Conservation (phyloP, 352 stramenopile species). For the Pythium aristosporum region DNA sequence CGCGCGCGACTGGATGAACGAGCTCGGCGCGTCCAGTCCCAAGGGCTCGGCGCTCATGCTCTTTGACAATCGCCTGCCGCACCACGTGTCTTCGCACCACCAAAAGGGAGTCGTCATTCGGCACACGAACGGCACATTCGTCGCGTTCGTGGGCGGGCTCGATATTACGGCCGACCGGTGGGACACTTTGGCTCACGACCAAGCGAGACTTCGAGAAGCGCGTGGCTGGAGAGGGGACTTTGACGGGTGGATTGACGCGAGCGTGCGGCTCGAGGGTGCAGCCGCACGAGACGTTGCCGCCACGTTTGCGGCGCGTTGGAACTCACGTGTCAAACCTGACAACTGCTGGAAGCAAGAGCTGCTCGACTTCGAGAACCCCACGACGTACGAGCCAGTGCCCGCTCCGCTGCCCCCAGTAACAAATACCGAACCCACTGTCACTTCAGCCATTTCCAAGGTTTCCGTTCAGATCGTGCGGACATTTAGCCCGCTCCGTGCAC, state of each 20-base stretch:
- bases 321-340: slow-evolving; percentile 28
- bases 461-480: slow-evolving; percentile 38
- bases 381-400: slow-evolving; percentile 42
- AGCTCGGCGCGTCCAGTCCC: slow-evolving; percentile 9
- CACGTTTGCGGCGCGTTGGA: slow-evolving; percentile 64
- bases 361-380: slow-evolving; percentile 22
- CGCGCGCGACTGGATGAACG: slow-evolving; percentile 62
- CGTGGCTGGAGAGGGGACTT: slow-evolving; percentile 30
- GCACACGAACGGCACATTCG: slow-evolving; percentile 12
- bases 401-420: not conserved
- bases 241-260: slow-evolving; percentile 56
- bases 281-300: slow-evolving; percentile 45
- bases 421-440: not conserved
- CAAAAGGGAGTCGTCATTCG: slow-evolving; percentile 50
- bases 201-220: slow-evolving; percentile 33
- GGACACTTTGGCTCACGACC: slow-evolving; percentile 62
- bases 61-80: slow-evolving; percentile 50
- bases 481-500: slow-evolving; percentile 46
- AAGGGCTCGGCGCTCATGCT: slow-evolving; percentile 29
- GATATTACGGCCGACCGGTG: slow-evolving; percentile 62
- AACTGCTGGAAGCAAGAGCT: slow-evolving; percentile 14
- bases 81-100: slow-evolving; percentile 37
- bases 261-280: slow-evolving; percentile 43
- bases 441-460: not conserved
- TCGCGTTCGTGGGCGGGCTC: slow-evolving; percentile 56